Base-by-base conservation (phyloP, 2,329 filamentous ascomycete genomes). In the Epichloe gansuensis region DNA sequence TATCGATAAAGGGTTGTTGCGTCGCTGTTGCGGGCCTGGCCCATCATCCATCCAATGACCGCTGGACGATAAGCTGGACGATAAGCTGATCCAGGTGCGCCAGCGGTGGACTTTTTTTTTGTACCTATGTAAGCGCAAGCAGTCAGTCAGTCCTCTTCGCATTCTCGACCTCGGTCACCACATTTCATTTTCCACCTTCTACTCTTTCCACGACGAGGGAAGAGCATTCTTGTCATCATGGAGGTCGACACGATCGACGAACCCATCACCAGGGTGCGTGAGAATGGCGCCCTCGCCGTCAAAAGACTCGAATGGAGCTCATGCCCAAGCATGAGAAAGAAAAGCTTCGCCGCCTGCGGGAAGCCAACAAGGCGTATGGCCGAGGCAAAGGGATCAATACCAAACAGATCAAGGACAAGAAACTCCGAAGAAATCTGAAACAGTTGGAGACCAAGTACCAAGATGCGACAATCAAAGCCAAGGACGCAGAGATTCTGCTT, bases 401-500 rank as follows among this genome's bases (percentile, higher is more conserved):
- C 46, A 85, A 85, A 63, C 75, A 73, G 8, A 81, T 95, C 62
- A 86, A 83, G 62, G 90, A 97, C 75, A 94, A 88, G 76, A 98
- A 97, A 68, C 71, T 97, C 57, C 85, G 89, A 48, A 79, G 82
- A 12, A 95, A 88, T 58, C 72, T 98, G 48, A 85, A 83, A 64
- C 76, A 76, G 2, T 77, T 96, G 46, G 93, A 98, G 66, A 73
- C 74, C 55, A 93, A 93, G 67, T 91, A 90, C 70, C 81, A 90
- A 62, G 80, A 85, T 61, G 91, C 91, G 1, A 75, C 86, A 1
- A 69, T 94, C 38, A 85, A 87, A 67, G 90, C 93, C 15, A 95
- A 95, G 70, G 91, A 96, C 75, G 89, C 91, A 23, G 93, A 98
- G 70, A 93, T 98, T 53, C 72, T 98, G 61, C 80, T 95, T 52